Evolutionary conservation across 306 rosid species (phyloP).

Genomic region (Glycine tomentella): DNA sequence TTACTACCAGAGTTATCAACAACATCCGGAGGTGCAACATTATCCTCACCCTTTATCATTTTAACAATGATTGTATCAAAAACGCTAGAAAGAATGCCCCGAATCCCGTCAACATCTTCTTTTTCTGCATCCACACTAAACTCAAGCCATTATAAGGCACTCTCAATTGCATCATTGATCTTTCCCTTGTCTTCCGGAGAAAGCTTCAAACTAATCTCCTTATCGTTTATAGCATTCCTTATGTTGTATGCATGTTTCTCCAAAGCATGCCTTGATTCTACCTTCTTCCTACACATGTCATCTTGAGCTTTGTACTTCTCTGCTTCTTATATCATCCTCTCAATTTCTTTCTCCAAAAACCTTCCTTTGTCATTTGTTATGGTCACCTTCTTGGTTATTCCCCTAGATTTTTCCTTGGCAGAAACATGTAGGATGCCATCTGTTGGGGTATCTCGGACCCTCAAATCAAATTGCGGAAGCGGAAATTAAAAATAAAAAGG

Average conservation of each 20-base stretch:
- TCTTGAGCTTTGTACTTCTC: not conserved
- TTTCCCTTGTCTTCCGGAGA: not conserved
- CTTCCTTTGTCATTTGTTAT: not conserved
- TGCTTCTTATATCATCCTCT: not conserved
- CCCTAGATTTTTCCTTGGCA: not conserved
- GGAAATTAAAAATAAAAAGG: no score
- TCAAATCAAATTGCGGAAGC: no score
- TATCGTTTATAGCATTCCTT: no score
- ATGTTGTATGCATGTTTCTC: not conserved
- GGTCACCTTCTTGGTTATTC: not conserved
- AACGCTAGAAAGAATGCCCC: not conserved
- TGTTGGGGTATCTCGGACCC: no score
- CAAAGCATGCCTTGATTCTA: not conserved
- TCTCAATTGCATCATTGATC: not conserved
- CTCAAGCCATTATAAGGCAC: not conserved
- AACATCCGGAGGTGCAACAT: no score
- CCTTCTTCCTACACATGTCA: not conserved
- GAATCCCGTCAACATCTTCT: not conserved
- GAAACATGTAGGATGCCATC: not conserved
- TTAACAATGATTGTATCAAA: not conserved
- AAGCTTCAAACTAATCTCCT: not conserved
- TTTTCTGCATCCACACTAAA: not conserved
- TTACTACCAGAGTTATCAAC: no score
- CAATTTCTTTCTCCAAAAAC: not conserved
- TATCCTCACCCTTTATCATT: no score